A percentile compares a stretch with the other conserved stretches of the same genome.
These are phyloP conservation scores for Penicillium palitans DNA, from an alignment of 2,329 filamentous ascomycete species.

Conservation along the genomic window DNA sequence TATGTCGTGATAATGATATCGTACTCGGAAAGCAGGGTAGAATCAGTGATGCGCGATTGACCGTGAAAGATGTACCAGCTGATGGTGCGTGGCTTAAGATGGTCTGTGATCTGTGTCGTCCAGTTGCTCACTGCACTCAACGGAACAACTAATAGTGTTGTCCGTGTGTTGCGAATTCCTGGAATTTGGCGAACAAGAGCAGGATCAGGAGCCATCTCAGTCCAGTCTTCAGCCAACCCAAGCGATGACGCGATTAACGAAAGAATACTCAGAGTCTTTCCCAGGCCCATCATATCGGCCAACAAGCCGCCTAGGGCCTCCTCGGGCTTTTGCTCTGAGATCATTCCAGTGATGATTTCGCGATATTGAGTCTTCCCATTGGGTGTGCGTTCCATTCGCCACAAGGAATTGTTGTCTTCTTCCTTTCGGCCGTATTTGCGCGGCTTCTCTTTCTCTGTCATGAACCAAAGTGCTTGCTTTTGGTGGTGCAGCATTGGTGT, in stretches of 20 bases:
- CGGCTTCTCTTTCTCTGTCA: slow-evolving; percentile 73
- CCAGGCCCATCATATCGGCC: slow-evolving; percentile 87
- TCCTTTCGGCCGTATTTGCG: slow-evolving; percentile 60
- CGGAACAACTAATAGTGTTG: slow-evolving; percentile 84
- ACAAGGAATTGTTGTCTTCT: slow-evolving; percentile 69
- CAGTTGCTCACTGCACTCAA: slow-evolving; percentile 91
- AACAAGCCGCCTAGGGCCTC: slow-evolving; percentile 73
- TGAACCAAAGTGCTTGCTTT: slow-evolving; percentile 85
- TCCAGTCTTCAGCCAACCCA: slow-evolving; percentile 64
- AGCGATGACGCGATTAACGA: slow-evolving; percentile 71
- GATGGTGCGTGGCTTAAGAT: slow-evolving; percentile 66
- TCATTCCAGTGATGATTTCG: slow-evolving; percentile 81
- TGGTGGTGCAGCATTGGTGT: slow-evolving; percentile 79
- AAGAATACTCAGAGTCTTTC: slow-evolving; percentile 82
- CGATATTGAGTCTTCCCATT: slow-evolving; percentile 66
- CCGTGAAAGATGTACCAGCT: slow-evolving; percentile 87
- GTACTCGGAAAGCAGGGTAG: slow-evolving; percentile 66
- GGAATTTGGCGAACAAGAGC: slow-evolving; percentile 33
- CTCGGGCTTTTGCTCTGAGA: slow-evolving; percentile 59
- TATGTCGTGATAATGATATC: slow-evolving; percentile 94
- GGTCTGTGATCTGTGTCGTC: slow-evolving; percentile 86
- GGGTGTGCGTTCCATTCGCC: slow-evolving; percentile 63
- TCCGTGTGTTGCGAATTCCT: slow-evolving; percentile 64
- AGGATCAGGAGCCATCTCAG: slow-evolving; percentile 51
- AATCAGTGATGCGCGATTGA: slow-evolving; percentile 68